Base-by-base conservation (phyloP, 768 basidiomycete species). In the Lactarius pseudohatsudake region DNA sequence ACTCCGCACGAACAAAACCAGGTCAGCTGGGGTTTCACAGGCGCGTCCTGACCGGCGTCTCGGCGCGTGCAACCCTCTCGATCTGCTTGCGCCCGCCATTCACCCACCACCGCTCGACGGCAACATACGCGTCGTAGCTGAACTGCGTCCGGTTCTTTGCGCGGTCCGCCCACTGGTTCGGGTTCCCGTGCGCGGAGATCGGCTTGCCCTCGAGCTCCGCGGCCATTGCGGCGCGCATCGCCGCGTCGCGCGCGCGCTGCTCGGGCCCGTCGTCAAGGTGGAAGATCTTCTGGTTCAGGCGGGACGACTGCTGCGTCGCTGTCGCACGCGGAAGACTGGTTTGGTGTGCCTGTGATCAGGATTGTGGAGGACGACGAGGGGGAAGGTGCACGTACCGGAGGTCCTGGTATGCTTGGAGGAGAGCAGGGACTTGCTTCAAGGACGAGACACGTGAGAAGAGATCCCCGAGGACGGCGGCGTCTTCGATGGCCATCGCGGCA, bases 151-250 rank as follows among this genome's bases (percentile, higher is more conserved):
- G 64, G 61, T 74, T 85, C 78, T 84, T 85, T 59, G 72, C 74
- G 70, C 77, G 79, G 72, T 87, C 85, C 6, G 85, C 84, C 86
- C 86, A 86, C 67, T 84, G 79, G 67, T 86, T 86, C 64, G 78
- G 76, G 69, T 81, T 84, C 2, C 76, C 77, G 47, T 74, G 71
- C 28, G 66, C 30, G 77, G 77, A 18, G 32, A 62, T 56, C 62
- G 57, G 43, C 59, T 50, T 66, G 69, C 60, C 56, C 71, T 65
- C 70, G 62, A 79, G 67, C 62, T 80, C 81, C 0, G 70, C 71
- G 40, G 75, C 78, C 81, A 82, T 86, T 30, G 82, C 84, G 1
- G 60, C 64, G 13, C 76, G 77, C 85, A 88, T 86, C 20, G 77
- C 75, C 4, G 69, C 72, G 65, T 88, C 87, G 13, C 87, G 79